Base-by-base conservation (phyloP, 208 protist species). In the Polymyxa betae region DNA sequence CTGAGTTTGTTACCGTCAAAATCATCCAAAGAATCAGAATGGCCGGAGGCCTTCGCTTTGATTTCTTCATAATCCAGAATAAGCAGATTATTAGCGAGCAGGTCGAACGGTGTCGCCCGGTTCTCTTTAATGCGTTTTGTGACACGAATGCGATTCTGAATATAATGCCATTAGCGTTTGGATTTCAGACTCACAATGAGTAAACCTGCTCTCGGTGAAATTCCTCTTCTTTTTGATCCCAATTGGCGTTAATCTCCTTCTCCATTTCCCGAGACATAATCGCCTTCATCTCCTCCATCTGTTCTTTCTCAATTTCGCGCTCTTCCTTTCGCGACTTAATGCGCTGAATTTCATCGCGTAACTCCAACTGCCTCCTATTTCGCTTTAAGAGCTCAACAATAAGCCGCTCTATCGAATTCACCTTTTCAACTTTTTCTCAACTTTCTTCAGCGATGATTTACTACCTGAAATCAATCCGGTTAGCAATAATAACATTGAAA, bases 191-290 rank as follows among this genome's bases (percentile, higher is more conserved):
- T 43, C 72, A 35, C 5, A 5, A 82, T 5, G 1, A 5, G 24
- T 24, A 0, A 0, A 78, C 77, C 49, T 93, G 89, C 41, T 88
- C 0, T 24, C 88, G 46, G 38, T 93, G 92, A 54, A 94, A 94
- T 54, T 94, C 91, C 64, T 94, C 89, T 60, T 93, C 93, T 5
- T 92, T 24, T 45, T 92, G 68, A 87, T 93, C 90, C 24, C 88
- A 92, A 43, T 94, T 90, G 0, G 44, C 93, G 40, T 89, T 91
- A 0, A 54, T 68, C 38, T 90, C 89, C 44, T 90, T 64, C 60
- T 93, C 92, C 0, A 82, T 52, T 82, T 92, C 77, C 32, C 90
- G 43, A 41, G 90, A 90, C 0, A 93, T 64, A 45, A 35, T 35
- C 0, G 24, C 35, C 52, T 64, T 68, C 78, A 93, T 82, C 87